Conservation (phyloP, 345 rosid species). For the Linum tenue region DNA sequence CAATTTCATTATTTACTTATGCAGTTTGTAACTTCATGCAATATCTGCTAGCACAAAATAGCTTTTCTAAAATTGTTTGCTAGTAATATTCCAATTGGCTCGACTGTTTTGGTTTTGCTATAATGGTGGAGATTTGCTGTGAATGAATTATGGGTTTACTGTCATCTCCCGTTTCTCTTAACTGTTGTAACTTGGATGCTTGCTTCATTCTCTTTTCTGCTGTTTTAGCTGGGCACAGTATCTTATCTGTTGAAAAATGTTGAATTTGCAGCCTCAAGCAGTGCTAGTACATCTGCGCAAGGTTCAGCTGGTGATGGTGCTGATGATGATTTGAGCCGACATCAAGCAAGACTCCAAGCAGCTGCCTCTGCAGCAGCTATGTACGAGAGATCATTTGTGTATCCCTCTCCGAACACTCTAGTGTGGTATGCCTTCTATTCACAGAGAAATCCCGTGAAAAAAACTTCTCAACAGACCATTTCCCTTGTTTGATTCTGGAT, state of each 20-base stretch:
- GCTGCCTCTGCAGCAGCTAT: constrained; percentile 73
- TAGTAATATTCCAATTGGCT: too few relatives aligned
- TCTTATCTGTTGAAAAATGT: background rate
- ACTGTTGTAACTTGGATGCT: constrained; percentile 13
- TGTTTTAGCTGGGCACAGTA: background rate
- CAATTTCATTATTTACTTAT: too few relatives aligned
- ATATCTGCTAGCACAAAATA: too few relatives aligned
- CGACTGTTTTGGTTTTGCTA: too few relatives aligned
- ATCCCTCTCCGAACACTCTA: constrained; percentile 60
- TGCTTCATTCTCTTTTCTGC: background rate
- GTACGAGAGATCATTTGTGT: constrained; percentile 69
- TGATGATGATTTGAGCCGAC: constrained; percentile 39
- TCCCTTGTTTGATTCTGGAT: background rate
- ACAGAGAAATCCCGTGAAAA: too few relatives aligned
- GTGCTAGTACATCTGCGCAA: constrained; percentile 34
- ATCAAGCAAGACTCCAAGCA: constrained; percentile 76
- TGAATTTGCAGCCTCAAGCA: constrained; percentile 32
- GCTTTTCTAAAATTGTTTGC: too few relatives aligned
- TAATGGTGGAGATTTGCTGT: too few relatives aligned
- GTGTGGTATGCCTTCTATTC: constrained; percentile 39
- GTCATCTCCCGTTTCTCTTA: background rate
- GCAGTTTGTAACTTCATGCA: too few relatives aligned
- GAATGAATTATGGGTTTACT: too few relatives aligned
- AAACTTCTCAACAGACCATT: background rate
- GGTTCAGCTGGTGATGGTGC: constrained; percentile 33